Base-by-base conservation (phyloP, 2,329 filamentous ascomycete genomes). In the Talaromyces sp. region DNA sequence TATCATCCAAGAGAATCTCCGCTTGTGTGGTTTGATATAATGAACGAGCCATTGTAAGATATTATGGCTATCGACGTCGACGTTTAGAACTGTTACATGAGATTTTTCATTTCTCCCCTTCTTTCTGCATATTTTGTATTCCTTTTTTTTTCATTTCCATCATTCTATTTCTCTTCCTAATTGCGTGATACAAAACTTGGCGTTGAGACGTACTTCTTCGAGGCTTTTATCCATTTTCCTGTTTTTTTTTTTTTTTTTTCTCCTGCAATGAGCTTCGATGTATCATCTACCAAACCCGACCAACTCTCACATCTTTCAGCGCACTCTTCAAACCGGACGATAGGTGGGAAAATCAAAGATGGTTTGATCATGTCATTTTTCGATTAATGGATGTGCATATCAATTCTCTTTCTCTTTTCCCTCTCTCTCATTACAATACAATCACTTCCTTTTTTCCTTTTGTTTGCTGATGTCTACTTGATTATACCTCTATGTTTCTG, bases 1-100 rank as follows among this genome's bases (percentile, higher is more conserved):
- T 80, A 99, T 99, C 83, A 99, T 99, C 80, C 95, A 99, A 84
- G 95, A 98, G 83, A 99, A 99, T 83, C 88, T 99, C 70, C 91
- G 95, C 80, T 87, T 96, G 80, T 97, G 93, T 81, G 94, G 94
- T 86, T 85, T 98, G 79, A 97, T 98, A 86, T 97, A 90, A 89
- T 77, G 74, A 78, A 61, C 49, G 22, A 63, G 31, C 56, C 47
- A 31, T 59, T 64, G 61, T 45, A 65, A 65, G 62, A 49, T 63
- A 64, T 59, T 47, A 65, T 60, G 63, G 63, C 63, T 53, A 62
- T 61, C 58, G 49, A 62, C 31, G 62, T 62, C 59, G 58, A 63
- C 34, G 61, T 58, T 65, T 65, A 65, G 61, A 65, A 65, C 31
- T 65, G 62, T 67, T 62, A 45, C 58, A 67, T 58, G 63, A 64